Conservation (phyloP, 345 rosid species). For the Aegle marmelos region DNA sequence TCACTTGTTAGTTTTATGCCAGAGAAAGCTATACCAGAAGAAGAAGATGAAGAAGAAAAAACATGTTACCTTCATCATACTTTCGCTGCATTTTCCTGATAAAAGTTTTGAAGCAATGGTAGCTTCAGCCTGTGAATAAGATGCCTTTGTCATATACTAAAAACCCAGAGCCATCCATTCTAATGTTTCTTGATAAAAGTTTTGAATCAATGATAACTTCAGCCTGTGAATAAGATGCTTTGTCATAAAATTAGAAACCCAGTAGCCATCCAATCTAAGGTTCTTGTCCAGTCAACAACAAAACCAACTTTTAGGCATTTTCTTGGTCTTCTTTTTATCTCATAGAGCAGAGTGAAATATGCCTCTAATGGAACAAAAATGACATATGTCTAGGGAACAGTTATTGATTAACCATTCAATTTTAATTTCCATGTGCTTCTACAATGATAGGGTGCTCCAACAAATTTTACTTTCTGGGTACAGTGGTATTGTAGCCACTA, state of each 20-base stretch:
- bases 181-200: not conserved
- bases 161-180: not conserved
- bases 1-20: conserved; percentile 14
- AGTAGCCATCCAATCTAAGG: not conserved
- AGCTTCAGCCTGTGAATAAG: conserved; percentile 61
- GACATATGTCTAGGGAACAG: not conserved
- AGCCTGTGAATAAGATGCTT: conserved; percentile 41
- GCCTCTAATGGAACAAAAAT: not conserved
- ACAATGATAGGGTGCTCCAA: not conserved
- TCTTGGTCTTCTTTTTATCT: not conserved
- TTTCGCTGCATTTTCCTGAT: conserved; percentile 51
- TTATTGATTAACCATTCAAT: not conserved
- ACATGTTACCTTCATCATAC: conserved; percentile 54
- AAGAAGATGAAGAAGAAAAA: not conserved
- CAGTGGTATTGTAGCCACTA: not conserved
- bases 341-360: not conserved
- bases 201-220: conserved; percentile 66
- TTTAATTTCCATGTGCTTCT: not conserved
- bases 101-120: conserved; percentile 61
- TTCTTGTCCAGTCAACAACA: not conserved
- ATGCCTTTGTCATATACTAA: not conserved
- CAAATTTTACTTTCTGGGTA: not conserved
- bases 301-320: not conserved
- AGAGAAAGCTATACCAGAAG: not conserved
- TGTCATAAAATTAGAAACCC: not conserved